These are phyloP conservation scores for Tolypocladium tundrense DNA, from an alignment of 2,329 filamentous ascomycete species.

Conservation along the genomic window DNA sequence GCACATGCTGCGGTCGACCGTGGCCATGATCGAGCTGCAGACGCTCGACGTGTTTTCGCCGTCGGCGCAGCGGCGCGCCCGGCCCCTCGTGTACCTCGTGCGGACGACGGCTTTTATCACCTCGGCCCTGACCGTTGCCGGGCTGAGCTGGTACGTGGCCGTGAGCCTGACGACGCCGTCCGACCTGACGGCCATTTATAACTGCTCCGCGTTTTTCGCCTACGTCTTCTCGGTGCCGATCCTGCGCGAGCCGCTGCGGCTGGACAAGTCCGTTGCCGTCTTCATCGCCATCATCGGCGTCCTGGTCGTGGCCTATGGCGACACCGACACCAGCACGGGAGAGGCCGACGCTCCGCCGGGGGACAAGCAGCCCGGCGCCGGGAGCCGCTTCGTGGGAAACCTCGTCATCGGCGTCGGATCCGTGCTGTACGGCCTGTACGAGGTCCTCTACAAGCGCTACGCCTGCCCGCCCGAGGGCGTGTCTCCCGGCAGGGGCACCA, in stretches of 20 bases:
- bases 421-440: conserved; percentile 91
- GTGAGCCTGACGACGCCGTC: conserved; percentile 88
- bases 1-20: conserved; percentile 40
- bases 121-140: conserved; percentile 76
- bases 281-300: conserved; percentile 81
- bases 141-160: conserved; percentile 90
- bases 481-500: conserved; percentile 75
- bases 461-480: conserved; percentile 90
- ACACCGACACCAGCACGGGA: conserved; percentile 38
- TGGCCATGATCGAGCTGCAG: conserved; percentile 77
- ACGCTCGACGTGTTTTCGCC: conserved; percentile 54
- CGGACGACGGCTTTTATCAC: conserved; percentile 75
- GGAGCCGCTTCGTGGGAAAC: conserved; percentile 71
- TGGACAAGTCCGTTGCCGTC: conserved; percentile 81
- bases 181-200: conserved; percentile 96
- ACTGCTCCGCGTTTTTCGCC: conserved; percentile 97
- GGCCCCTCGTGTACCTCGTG: conserved; percentile 58
- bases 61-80: conserved; percentile 22
- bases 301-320: conserved; percentile 90
- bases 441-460: conserved; percentile 88
- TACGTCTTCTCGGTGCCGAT: conserved; percentile 93
- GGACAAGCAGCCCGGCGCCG: conserved; percentile 23
- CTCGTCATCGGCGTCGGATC: conserved; percentile 84
- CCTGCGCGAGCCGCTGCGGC: conserved; percentile 70
- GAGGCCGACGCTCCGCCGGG: conserved; percentile 24